These are phyloP conservation scores for Aschersonia sp. DNA, from an alignment of 2,329 filamentous ascomycete genomes.

Conservation along the genomic window DNA sequence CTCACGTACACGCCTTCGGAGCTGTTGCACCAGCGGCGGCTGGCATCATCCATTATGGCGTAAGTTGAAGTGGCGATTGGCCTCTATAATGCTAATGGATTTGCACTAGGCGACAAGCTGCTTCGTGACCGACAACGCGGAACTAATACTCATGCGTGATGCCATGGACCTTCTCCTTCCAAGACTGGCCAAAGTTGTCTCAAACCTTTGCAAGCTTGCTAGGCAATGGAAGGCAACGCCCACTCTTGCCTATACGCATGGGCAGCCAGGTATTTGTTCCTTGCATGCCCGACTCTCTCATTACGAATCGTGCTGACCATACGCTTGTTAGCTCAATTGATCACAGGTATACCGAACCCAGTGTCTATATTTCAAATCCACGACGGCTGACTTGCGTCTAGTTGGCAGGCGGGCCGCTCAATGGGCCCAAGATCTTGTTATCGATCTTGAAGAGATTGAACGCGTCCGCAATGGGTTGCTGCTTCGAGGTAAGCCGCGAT, in stretches of 20 bases:
- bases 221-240: conserved; percentile 51
- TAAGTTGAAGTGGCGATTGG: neutral
- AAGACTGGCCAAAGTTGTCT: conserved; percentile 67
- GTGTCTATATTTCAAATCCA: neutral
- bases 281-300: neutral
- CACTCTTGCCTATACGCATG: conserved; percentile 65
- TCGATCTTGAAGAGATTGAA: conserved; percentile 65
- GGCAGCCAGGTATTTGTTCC: conserved; percentile 24
- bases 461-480: conserved; percentile 50
- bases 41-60: conserved; percentile 67
- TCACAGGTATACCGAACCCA: neutral
- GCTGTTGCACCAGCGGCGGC: conserved; percentile 60
- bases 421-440: conserved; percentile 50
- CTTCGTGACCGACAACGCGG: conserved; percentile 56
- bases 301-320: neutral
- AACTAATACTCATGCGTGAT: conserved; percentile 51
- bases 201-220: conserved; percentile 61
- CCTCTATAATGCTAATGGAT: neutral
- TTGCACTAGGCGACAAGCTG: conserved; percentile 1
- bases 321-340: neutral
- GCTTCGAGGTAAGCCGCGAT: conserved; percentile 49
- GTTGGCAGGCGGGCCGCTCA: conserved; percentile 26
- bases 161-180: conserved; percentile 62
- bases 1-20: conserved; percentile 64
- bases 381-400: neutral